Evolutionary conservation across 179 eudicot species (phyloP).

Genomic region (Amaranthus tricolor): DNA sequence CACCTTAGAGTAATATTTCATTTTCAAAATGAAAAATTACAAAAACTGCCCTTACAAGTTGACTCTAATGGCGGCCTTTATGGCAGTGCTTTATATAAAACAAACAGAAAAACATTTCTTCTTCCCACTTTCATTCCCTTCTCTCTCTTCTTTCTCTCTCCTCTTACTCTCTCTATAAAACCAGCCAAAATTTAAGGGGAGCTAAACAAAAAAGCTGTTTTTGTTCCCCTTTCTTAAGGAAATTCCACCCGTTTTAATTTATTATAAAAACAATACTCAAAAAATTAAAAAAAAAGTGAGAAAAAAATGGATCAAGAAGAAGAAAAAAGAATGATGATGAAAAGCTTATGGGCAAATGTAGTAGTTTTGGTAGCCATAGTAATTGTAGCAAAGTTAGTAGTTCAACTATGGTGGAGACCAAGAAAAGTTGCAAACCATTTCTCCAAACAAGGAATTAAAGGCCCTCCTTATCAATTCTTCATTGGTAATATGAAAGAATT

Average conservation of each 20-base stretch:
- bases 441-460: constrained; percentile 62
- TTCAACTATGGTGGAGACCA: constrained; percentile 63
- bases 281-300: background rate
- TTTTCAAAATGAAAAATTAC: constrained; percentile 10
- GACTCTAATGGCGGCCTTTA: constrained; percentile 33
- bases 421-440: constrained; percentile 48
- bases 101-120: constrained; percentile 36
- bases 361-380: constrained; percentile 21
- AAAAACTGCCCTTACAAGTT: constrained; percentile 31
- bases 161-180: constrained; percentile 24
- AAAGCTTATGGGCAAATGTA: constrained; percentile 23
- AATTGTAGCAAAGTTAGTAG: constrained; percentile 33
- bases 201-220: constrained; percentile 15
- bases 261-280: background rate
- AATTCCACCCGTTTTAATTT: background rate
- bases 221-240: constrained; percentile 20
- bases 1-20: background rate
- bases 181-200: constrained; percentile 2
- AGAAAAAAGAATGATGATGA: constrained; percentile 18
- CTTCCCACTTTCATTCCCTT: constrained; percentile 11
- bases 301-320: constrained; percentile 18
- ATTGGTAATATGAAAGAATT: constrained; percentile 65
- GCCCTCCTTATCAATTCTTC: constrained; percentile 59
- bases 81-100: constrained; percentile 31
- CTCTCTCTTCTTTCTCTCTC: constrained; percentile 19